phyloP scores from a whole-genome alignment of 2,329 filamentous ascomycete species.

The Laburnicola sp. region DNA sequence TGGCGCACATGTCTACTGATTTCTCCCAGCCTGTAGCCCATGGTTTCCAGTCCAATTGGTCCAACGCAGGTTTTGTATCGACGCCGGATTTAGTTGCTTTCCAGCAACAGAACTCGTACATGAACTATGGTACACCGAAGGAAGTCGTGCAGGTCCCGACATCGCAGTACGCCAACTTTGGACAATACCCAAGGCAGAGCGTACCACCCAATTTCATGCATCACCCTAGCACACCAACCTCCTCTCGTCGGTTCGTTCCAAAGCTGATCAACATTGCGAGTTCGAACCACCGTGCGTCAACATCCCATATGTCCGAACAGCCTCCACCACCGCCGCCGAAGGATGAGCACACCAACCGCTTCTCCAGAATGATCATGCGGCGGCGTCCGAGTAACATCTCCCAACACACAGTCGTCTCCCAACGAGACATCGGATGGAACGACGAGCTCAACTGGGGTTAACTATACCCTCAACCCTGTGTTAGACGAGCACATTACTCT shows the following conservation, averaged over 20 bases:
- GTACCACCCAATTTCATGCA: slow-evolving; percentile 42
- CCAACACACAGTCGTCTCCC: slow-evolving; percentile 38
- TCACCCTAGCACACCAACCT: slow-evolving; percentile 25
- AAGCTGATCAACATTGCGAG: slow-evolving; percentile 42
- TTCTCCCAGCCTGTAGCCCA: slow-evolving; percentile 40
- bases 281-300: slow-evolving; percentile 29
- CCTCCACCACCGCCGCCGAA: slow-evolving; percentile 42
- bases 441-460: slow-evolving; percentile 43
- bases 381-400: slow-evolving; percentile 44
- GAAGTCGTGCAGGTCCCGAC: slow-evolving; percentile 39
- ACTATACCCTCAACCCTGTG: slow-evolving; percentile 9
- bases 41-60: slow-evolving; percentile 38
- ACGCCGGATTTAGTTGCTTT: slow-evolving; percentile 41
- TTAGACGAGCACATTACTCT: slow-evolving; percentile 5
- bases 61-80: slow-evolving; percentile 41
- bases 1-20: slow-evolving; percentile 36
- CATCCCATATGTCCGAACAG: slow-evolving; percentile 27
- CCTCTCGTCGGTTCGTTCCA: slow-evolving; percentile 37
- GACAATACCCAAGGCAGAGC: slow-evolving; percentile 41
- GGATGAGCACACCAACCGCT: slow-evolving; percentile 40
- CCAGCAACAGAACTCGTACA: slow-evolving; percentile 35
- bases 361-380: slow-evolving; percentile 41
- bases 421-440: slow-evolving; percentile 41
- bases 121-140: slow-evolving; percentile 37
- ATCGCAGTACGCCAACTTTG: slow-evolving; percentile 40